Conservation (phyloP, 228 moss, liverwort and hornwort species). For the Sphagnum fallax region DNA sequence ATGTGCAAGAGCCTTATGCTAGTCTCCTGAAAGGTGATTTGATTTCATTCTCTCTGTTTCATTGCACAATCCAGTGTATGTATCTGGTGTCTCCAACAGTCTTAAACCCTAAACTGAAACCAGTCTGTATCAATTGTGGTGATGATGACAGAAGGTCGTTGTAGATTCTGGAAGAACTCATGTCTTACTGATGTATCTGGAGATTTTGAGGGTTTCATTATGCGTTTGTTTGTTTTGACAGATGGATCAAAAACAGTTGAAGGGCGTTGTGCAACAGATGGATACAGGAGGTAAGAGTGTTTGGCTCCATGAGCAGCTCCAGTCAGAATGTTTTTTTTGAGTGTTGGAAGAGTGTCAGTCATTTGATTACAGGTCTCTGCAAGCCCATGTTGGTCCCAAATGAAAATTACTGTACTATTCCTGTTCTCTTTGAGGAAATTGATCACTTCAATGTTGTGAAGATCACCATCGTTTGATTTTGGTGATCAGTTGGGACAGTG, state of each 20-base stretch:
- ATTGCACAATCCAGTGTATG: neutral
- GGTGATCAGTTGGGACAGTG: no score
- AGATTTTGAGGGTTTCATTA: neutral
- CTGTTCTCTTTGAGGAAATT: no score
- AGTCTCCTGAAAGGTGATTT: slow-evolving; percentile 32
- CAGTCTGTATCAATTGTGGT: no score
- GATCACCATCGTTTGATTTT: no score
- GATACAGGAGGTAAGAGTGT: slow-evolving; percentile 29
- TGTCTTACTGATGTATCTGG: neutral
- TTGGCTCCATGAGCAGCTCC: neutral
- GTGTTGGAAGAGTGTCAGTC: no score
- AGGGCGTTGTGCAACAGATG: slow-evolving; percentile 55
- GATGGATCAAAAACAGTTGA: slow-evolving; percentile 49
- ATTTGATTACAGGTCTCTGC: no score
- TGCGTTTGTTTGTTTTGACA: slow-evolving; percentile 12
- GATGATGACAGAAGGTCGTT: neutral
- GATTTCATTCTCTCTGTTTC: slow-evolving; percentile 1
- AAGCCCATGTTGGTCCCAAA: no score
- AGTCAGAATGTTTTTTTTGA: no score
- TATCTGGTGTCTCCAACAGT: neutral
- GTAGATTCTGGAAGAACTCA: neutral
- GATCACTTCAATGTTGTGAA: no score
- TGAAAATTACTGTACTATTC: no score
- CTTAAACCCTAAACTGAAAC: no score
- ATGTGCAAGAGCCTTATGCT: slow-evolving; percentile 48